Evolutionary conservation across 208 protist species (phyloP).

Genomic region (Kentomonas sorsogonicus): DNA sequence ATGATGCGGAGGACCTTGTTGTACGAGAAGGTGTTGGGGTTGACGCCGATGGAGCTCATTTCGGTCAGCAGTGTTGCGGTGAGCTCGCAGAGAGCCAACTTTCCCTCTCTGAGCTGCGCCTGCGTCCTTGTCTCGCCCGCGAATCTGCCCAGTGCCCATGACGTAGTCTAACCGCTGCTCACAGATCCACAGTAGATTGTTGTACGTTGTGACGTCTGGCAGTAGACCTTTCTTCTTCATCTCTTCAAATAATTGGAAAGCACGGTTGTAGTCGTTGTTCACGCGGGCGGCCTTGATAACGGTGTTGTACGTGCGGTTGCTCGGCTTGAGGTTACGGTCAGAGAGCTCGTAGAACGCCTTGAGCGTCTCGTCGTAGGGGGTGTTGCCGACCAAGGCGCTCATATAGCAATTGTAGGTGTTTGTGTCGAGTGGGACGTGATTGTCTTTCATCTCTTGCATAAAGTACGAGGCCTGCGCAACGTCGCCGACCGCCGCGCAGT

Average conservation of each 20-base stretch:
- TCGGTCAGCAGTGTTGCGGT: conserved; percentile 66
- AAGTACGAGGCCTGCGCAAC: conserved; percentile 86
- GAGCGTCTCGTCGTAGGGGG: conserved; percentile 80
- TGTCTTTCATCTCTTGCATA: conserved; percentile 86
- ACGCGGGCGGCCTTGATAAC: conserved; percentile 65
- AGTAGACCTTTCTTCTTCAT: conserved; percentile 84
- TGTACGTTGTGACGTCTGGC: conserved; percentile 89
- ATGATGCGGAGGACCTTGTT: conserved; percentile 71
- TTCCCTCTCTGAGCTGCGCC: conserved; percentile 61
- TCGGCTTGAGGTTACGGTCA: conserved; percentile 38
- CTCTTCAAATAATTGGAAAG: conserved; percentile 88
- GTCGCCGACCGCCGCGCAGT: conserved; percentile 79
- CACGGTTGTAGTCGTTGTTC: conserved; percentile 81
- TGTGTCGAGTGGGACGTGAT: conserved; percentile 52
- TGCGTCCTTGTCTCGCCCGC: conserved; percentile 27
- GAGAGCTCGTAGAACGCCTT: conserved; percentile 74
- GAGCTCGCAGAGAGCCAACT: conserved; percentile 55
- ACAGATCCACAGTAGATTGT: conserved; percentile 79
- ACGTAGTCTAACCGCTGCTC: conserved; percentile 82
- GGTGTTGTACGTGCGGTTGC: conserved; percentile 86
- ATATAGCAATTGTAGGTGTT: conserved; percentile 92
- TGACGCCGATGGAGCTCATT: conserved; percentile 63
- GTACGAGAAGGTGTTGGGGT: conserved; percentile 88
- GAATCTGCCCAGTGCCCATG: conserved; percentile 36
- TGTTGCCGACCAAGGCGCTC: conserved; percentile 73